These are phyloP conservation scores for Aspergillus quadricinctus DNA, from an alignment of 2,329 filamentous ascomycete species.

Conservation along the genomic window DNA sequence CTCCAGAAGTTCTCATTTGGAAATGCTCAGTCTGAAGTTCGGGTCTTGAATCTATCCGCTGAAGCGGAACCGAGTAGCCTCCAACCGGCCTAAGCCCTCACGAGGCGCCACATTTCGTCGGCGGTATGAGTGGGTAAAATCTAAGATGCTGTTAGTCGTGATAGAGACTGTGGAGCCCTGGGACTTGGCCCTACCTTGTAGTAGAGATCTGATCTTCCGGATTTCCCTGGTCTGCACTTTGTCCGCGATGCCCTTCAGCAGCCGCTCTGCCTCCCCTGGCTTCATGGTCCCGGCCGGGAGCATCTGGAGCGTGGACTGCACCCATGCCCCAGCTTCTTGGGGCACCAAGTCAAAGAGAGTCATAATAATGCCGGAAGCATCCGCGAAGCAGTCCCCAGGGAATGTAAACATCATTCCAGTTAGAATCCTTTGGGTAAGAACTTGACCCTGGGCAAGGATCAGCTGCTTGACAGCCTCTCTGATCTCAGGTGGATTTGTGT, in stretches of 20 bases:
- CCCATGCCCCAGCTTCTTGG: slow-evolving; percentile 72
- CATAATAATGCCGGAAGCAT: slow-evolving; percentile 88
- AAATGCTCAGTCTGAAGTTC: not conserved
- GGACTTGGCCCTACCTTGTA: slow-evolving; percentile 54
- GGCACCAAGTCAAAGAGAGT: slow-evolving; percentile 85
- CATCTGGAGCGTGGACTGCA: slow-evolving; percentile 76
- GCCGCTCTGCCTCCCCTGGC: slow-evolving; percentile 70
- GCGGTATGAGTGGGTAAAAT: slow-evolving; percentile 94
- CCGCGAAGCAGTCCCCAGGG: slow-evolving; percentile 89
- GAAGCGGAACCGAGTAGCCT: slow-evolving; percentile 85
- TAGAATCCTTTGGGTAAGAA: slow-evolving; percentile 80
- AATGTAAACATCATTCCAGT: slow-evolving; percentile 99
- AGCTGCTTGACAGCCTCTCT: slow-evolving; percentile 69
- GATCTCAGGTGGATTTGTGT: slow-evolving; percentile 64
- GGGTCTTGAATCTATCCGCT: slow-evolving; percentile 40
- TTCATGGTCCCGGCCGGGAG: slow-evolving; percentile 79
- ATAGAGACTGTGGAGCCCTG: not conserved
- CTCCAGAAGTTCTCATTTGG: not conserved
- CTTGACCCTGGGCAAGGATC: slow-evolving; percentile 65
- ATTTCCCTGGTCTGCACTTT: slow-evolving; percentile 65
- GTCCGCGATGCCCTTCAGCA: slow-evolving; percentile 77
- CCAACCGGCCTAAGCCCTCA: slow-evolving; percentile 81
- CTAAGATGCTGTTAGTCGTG: slow-evolving; percentile 37
- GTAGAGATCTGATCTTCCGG: slow-evolving; percentile 73
- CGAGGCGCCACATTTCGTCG: slow-evolving; percentile 91